A percentile compares a stretch with the other conserved stretches of the same genome.
Conservation (phyloP, 2,329 filamentous ascomycete species). For the Tolypocladium guangdongense region DNA sequence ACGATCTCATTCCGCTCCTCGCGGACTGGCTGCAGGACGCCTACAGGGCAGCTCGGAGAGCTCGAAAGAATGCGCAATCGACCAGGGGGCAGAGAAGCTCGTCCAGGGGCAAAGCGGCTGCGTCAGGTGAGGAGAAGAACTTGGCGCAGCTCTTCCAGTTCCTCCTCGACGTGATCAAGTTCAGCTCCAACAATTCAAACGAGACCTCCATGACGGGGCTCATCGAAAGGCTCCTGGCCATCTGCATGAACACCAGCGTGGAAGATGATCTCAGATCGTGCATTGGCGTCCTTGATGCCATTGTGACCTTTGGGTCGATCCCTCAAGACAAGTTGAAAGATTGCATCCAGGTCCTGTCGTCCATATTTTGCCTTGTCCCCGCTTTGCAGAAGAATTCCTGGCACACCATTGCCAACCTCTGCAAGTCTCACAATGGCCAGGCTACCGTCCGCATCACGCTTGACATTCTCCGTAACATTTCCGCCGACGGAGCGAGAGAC, state of each 20-base stretch:
- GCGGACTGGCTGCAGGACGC: conserved; percentile 47
- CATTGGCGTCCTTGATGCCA: conserved; percentile 56
- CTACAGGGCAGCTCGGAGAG: conserved; percentile 41
- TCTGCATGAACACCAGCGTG: conserved; percentile 57
- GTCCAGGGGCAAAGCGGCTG: conserved; percentile 24
- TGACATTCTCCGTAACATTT: conserved; percentile 44
- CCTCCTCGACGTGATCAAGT: conserved; percentile 60
- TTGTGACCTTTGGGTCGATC: conserved; percentile 63
- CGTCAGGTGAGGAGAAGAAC: conserved; percentile 46
- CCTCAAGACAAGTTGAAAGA: conserved; percentile 50
- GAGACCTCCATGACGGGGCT: conserved; percentile 50
- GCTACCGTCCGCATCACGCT: conserved; percentile 55
- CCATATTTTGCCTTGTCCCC: conserved; percentile 56
- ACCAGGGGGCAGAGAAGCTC: conserved; percentile 23
- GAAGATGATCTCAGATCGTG: conserved; percentile 55
- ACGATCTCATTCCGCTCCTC: conserved; percentile 52
- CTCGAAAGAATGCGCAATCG: conserved; percentile 34
- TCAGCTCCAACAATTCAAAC: conserved; percentile 59
- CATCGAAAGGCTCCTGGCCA: conserved; percentile 50
- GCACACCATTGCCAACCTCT: conserved; percentile 59
- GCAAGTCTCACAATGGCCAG: conserved; percentile 63
- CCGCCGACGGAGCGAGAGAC: conserved; percentile 31
- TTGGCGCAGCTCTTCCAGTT: conserved; percentile 54
- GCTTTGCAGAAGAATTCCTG: conserved; percentile 53
- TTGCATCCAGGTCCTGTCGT: conserved; percentile 61